A percentile compares a stretch with the other conserved stretches of the same genome.
These are phyloP conservation scores for Xylariaceae sp. DNA, from an alignment of 2,329 filamentous ascomycete species.

Conservation along the genomic window DNA sequence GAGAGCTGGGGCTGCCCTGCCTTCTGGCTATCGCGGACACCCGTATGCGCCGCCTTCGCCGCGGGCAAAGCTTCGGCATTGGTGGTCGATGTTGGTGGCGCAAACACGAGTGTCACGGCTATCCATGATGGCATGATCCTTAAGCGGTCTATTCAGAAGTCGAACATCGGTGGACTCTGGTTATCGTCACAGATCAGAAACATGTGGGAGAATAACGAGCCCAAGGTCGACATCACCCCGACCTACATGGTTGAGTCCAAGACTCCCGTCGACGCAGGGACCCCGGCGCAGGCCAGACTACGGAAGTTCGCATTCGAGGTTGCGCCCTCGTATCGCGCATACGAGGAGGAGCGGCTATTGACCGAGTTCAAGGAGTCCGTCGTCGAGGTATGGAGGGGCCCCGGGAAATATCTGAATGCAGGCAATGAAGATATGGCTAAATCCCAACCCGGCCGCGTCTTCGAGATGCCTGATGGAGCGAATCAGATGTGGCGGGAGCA, in stretches of 20 bases:
- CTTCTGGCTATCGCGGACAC: slow-evolving; percentile 87
- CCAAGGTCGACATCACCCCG: slow-evolving; percentile 71
- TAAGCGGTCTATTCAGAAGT: slow-evolving; percentile 83
- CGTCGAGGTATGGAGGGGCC: slow-evolving; percentile 87
- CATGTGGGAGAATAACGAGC: slow-evolving; percentile 67
- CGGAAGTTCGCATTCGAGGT: slow-evolving; percentile 62
- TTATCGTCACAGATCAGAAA: slow-evolving; percentile 82
- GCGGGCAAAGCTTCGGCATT: slow-evolving; percentile 90
- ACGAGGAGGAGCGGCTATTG: slow-evolving; percentile 88
- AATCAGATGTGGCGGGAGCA: slow-evolving; percentile 93
- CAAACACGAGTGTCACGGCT: slow-evolving; percentile 41
- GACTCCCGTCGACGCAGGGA: slow-evolving; percentile 79
- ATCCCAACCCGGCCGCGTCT: slow-evolving; percentile 73
- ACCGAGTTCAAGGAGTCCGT: slow-evolving; percentile 98
- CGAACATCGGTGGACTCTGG: slow-evolving; percentile 82
- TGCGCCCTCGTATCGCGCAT: slow-evolving; percentile 67
- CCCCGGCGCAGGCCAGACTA: slow-evolving; percentile 71
- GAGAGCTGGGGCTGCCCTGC: slow-evolving; percentile 94
- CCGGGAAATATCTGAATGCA: slow-evolving; percentile 58
- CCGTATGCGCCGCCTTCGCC: slow-evolving; percentile 86
- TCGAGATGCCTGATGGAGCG: slow-evolving; percentile 95
- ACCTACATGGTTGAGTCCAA: slow-evolving; percentile 88
- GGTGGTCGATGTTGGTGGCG: slow-evolving; percentile 45
- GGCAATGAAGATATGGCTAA: slow-evolving; percentile 76
- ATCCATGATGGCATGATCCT: slow-evolving; percentile 93